Evolutionary conservation across 108 stramenopile species (phyloP), one percentile per base, ranked within the genome.

Genomic region (Pseudonitzschia pungens): DNA sequence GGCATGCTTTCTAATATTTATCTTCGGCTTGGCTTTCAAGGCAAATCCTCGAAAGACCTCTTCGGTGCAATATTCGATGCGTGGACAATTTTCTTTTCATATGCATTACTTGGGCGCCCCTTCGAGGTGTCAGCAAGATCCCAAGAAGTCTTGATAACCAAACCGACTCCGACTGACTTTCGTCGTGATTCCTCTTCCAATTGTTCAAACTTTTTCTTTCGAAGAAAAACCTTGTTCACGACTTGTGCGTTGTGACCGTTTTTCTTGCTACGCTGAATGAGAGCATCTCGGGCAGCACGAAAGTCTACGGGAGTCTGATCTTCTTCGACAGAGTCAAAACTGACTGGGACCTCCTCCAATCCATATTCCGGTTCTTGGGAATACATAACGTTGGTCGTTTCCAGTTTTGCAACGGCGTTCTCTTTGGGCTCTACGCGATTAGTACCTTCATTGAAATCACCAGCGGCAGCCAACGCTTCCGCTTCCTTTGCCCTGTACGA

Each of bases 41-140:
- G 82, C 26, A 83, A 53, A 63, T 83, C 77, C 40, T 83, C 82
- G 53, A 83, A 83, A 0, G 77, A 75, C 42, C 76, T 78, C 77
- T 78, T 74, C 4, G 82, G 82, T 44, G 87, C 86, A 77, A 86
- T 84, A 65, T 91, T 85, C 36, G 5, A 9, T 55, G 26, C 1
- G 15, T 82, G 75, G 16, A 91, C 83, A 69, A 81, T 80, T 12
- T 72, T 84, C 65, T 86, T 88, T 68, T 81, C 84, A 71, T 86
- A 81, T 18, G 65, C 52, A 44, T 75, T 83, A 51, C 66, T 71
- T 26, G 81, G 76, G 54, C 64, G 70, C 27, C 72, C 73, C 20
- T 31, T 42, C n/a, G 63, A 53, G 26, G 65, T 40, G n/a, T 72
- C 74, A 0, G 59, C 57, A 36, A 60, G 42, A n/a, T 83, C 83